Conservation (phyloP, 441 rosid species). For the Pelargonium myrrhifolium region DNA sequence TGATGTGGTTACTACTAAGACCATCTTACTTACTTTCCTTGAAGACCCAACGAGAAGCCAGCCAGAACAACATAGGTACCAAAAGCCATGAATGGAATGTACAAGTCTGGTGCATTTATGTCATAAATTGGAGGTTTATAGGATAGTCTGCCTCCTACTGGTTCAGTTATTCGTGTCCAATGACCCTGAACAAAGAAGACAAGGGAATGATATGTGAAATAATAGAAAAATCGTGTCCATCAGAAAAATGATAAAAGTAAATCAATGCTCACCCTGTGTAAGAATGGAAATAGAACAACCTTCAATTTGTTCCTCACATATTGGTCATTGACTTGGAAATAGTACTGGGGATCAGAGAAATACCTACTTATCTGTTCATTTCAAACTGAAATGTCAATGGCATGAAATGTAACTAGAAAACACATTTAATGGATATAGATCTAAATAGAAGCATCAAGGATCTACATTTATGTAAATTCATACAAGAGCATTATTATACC, state of each 20-base stretch:
- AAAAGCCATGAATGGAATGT: slow-evolving; percentile 92
- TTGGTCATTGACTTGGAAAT: slow-evolving; percentile 93
- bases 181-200: slow-evolving; percentile 53
- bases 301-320: slow-evolving; percentile 94
- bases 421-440: background rate
- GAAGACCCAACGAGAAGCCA: slow-evolving; percentile 73
- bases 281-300: slow-evolving; percentile 77
- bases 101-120: slow-evolving; percentile 89
- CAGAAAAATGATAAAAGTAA: background rate
- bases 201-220: slow-evolving; percentile 15
- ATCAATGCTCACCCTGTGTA: slow-evolving; percentile 61
- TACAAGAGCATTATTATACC: background rate
- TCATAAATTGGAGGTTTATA: slow-evolving; percentile 86
- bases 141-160: slow-evolving; percentile 92
- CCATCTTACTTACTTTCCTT: slow-evolving; percentile 60
- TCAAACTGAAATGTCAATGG: slow-evolving; percentile 1
- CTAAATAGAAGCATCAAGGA: slow-evolving; percentile 1
- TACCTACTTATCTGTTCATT: slow-evolving; percentile 70
- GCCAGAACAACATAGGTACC: slow-evolving; percentile 89
- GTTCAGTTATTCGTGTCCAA: slow-evolving; percentile 88
- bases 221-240: slow-evolving; percentile 1
- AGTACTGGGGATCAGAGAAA: slow-evolving; percentile 90
- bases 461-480: background rate
- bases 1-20: background rate
- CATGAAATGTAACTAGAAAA: slow-evolving; percentile 2